phyloP scores from a whole-genome alignment of 2,329 filamentous ascomycete species.

The Ceratocystis cacaofunesta region DNA sequence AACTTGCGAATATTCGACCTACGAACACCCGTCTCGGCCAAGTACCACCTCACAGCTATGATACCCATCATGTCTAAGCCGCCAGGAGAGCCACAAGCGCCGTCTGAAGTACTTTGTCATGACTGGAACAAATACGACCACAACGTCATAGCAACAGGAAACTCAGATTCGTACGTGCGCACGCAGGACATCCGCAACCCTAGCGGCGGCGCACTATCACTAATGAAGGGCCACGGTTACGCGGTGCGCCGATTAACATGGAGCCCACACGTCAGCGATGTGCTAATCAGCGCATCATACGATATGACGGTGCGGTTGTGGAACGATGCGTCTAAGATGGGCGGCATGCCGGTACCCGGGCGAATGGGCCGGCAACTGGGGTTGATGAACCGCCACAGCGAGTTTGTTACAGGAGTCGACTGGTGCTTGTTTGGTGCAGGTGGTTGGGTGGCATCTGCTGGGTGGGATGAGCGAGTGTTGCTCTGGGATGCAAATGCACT shows the following conservation, averaged over 20 bases:
- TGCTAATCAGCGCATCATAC: constrained; percentile 80
- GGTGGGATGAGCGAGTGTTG: constrained; percentile 83
- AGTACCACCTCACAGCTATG: constrained; percentile 70
- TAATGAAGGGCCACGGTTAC: constrained; percentile 79
- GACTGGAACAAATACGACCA: constrained; percentile 98
- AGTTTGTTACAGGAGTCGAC: constrained; percentile 91
- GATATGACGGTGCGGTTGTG: constrained; percentile 96
- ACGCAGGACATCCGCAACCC: constrained; percentile 82
- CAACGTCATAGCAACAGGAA: constrained; percentile 69
- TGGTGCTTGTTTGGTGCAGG: constrained; percentile 95
- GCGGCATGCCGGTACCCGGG: constrained; percentile 18
- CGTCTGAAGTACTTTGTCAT: constrained; percentile 77
- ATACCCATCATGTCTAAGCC: constrained; percentile 47
- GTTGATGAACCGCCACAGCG: constrained; percentile 81
- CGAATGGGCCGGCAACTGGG: constrained; percentile 58
- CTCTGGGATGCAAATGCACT: constrained; percentile 72
- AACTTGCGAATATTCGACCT: constrained; percentile 85
- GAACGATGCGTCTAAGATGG: constrained; percentile 52
- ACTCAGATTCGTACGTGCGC: constrained; percentile 74
- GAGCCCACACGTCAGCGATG: constrained; percentile 85
- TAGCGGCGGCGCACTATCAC: constrained; percentile 51
- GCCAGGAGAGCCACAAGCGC: constrained; percentile 31
- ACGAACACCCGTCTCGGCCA: constrained; percentile 67
- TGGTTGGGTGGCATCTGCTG: constrained; percentile 87
- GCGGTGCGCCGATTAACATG: constrained; percentile 74